These are phyloP conservation scores for barrel medic (Medicago truncatula) DNA, from an alignment of 306 rosid species.

Conservation along the genomic window MtrunA17r5.0-ANR NC_053043.1:42907501-42908000, in stretches of 20 bases:
- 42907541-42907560: no score
- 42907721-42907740: not conserved
- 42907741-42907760: not conserved
- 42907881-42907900: not conserved
- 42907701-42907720: not conserved
- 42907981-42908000: not conserved
- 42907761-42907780: not conserved
- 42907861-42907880: not conserved
- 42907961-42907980: not conserved
- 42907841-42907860: not conserved
- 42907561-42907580: no score
- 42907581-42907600: no score
- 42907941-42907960: not conserved
- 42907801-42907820: not conserved
- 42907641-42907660: not conserved
- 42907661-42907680: not conserved
- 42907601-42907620: no score
- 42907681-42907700: not conserved
- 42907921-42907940: not conserved
- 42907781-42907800: not conserved
- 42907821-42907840: not conserved
- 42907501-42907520: no score
- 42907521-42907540: no score
- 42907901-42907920: not conserved
- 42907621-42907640: not conserved